Evolutionary conservation across 352 stramenopile species (phyloP), one percentile per base, ranked within the genome.

Genomic region (Globisporangium sylvaticum): DNA sequence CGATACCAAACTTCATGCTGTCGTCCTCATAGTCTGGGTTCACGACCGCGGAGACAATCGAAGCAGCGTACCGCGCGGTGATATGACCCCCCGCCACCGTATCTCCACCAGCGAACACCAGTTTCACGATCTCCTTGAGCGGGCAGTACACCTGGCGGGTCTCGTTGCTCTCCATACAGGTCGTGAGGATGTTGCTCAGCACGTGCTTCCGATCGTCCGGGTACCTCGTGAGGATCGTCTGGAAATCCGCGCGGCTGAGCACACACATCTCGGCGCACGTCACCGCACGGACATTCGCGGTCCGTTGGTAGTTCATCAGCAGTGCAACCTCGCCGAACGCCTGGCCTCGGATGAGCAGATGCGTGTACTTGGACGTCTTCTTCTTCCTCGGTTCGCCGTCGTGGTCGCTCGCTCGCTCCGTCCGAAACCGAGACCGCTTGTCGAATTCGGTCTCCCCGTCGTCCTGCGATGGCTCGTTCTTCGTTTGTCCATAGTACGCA

Each of bases 181-280:
- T 62, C 15, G 31, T 54, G 31, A 83, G 22, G 0, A 83, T 79
- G 1, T 7, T 70, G 3, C 10, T 31, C 0, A 79, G 14, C 20
- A 77, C 76, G 10, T 58, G 8, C 20, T 75, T 66, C 1, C 75
- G 68, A 22, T 84, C 75, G 1, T 71, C 59, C 3, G 75, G 73
- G 58, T 81, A 66, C 22, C 66, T 57, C 2, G 58, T 24, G 18
- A 84, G 58, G 18, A 82, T 77, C 2, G 20, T 76, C 78, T 0
- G 34, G 34, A 44, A 44, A 18, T 44, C 34, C 34, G 34, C 34
- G 12, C 1, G 34, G 12, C 34, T 44, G 10, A 44, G 34, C 12
- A 44, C 34, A 18, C 34, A 44, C 34, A 44, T 44, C 34, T 44
- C 34, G 12, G 18, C 10, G 34, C 18, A 44, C 10, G 34, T 44